These are phyloP conservation scores for Thyridium curvatum DNA, from an alignment of 2,329 filamentous ascomycete species.

Conservation along the genomic window DNA sequence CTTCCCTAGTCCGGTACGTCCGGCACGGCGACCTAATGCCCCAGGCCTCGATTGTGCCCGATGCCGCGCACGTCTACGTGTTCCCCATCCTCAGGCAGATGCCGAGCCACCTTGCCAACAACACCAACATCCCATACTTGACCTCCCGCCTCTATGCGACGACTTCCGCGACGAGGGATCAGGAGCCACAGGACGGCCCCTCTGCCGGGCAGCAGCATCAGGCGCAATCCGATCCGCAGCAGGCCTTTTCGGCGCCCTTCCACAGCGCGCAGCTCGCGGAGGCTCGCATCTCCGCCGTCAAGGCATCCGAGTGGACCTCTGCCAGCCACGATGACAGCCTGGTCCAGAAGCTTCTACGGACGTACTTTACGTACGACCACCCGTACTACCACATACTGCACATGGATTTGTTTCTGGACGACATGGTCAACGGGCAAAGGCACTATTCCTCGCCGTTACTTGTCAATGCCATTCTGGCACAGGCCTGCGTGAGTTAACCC, in stretches of 20 bases:
- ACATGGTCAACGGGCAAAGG: constrained; percentile 20
- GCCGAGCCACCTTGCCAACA: constrained; percentile 16
- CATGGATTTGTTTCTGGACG: constrained; percentile 30
- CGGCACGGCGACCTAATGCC: constrained; percentile 27
- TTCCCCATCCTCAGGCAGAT: constrained; percentile 27
- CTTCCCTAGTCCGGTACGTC: constrained; percentile 19
- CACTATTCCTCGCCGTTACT: constrained; percentile 32
- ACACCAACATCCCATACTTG: constrained; percentile 18
- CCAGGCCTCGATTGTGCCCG: constrained; percentile 25
- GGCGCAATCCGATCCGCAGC: no score
- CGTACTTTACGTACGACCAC: constrained; percentile 50
- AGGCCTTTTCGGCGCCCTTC: constrained; percentile 30
- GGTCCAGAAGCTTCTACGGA: constrained; percentile 54
- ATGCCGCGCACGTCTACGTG: constrained; percentile 29
- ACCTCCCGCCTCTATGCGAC: constrained; percentile 21
- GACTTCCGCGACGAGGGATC: no score
- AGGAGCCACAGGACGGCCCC: constrained; percentile 2
- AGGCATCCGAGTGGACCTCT: constrained; percentile 27
- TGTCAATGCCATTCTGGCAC: constrained; percentile 28
- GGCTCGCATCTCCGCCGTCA: constrained; percentile 19
- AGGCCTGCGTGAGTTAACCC: constrained; percentile 19
- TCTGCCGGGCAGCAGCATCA: background rate
- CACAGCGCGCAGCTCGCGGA: constrained; percentile 26
- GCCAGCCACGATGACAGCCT: constrained; percentile 26
- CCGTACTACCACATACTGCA: constrained; percentile 27